Conservation (phyloP, 2,329 filamentous ascomycete genomes). For the Celoporthe dispersa region DNA sequence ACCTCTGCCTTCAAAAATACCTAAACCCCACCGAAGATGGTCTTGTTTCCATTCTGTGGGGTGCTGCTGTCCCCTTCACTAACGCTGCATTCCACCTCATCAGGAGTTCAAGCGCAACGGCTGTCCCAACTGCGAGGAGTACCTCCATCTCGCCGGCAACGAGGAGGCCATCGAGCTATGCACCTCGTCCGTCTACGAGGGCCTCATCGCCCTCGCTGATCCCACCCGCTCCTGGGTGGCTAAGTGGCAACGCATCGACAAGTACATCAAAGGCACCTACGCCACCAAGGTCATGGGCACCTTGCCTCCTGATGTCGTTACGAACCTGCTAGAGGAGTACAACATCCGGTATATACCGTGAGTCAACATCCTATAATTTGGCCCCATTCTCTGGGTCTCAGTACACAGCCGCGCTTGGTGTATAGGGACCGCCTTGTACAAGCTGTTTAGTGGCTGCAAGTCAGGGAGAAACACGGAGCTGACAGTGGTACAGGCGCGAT, state of each 20-base stretch:
- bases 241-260: conserved; percentile 92
- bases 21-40: not conserved
- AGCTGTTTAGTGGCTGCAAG: too few species aligned
- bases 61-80: conserved; percentile 27
- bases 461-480: not conserved
- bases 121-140: conserved; percentile 95
- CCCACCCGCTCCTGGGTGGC: conserved; percentile 90
- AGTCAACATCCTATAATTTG: conserved; percentile 37
- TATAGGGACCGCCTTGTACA: not conserved
- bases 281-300: conserved; percentile 92
- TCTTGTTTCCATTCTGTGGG: not conserved
- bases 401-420: not conserved
- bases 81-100: conserved; percentile 18
- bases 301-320: conserved; percentile 67
- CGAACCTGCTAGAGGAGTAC: conserved; percentile 65
- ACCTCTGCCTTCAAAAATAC: not conserved
- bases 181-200: conserved; percentile 96
- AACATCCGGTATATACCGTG: conserved; percentile 70
- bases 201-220: conserved; percentile 82
- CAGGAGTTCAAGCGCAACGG: conserved; percentile 85
- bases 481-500: conserved; percentile 50
- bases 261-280: conserved; percentile 87
- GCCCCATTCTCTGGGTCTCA: too few species aligned
- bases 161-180: conserved; percentile 85
- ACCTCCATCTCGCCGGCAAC: conserved; percentile 81